A percentile compares a stretch with the other conserved stretches of the same genome.
Evolutionary conservation across 106 monocot genomes (phyloP).

Genomic region (Dendrobium chrysotoxum): DNA sequence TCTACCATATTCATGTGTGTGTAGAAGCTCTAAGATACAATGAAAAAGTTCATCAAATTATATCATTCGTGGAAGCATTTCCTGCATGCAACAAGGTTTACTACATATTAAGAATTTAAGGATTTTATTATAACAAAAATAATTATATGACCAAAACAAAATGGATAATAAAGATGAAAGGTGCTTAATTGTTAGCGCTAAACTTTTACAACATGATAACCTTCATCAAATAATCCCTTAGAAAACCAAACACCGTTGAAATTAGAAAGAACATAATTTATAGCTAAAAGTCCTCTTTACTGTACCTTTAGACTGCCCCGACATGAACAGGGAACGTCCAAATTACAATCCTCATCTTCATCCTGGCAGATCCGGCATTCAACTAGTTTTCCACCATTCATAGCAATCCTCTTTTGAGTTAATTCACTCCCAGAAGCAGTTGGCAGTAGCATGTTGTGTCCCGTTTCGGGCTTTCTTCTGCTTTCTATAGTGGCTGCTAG

Average conservation of each 20-base stretch:
- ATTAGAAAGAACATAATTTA: neutral
- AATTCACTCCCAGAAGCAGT: neutral
- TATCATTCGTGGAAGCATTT: too few species aligned
- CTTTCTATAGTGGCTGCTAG: slow-evolving; percentile 45
- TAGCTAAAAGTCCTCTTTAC: neutral
- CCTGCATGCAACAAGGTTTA: too few species aligned
- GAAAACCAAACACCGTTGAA: neutral
- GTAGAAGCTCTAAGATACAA: too few species aligned
- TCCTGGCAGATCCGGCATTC: slow-evolving; percentile 80
- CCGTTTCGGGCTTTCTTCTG: slow-evolving; percentile 12
- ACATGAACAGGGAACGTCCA: slow-evolving; percentile 72
- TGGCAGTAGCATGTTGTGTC: neutral
- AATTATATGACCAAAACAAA: too few species aligned
- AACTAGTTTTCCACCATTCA: slow-evolving; percentile 19
- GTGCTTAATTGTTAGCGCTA: too few species aligned
- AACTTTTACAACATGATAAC: too few species aligned
- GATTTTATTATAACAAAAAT: too few species aligned
- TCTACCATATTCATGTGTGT: too few species aligned
- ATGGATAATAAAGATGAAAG: too few species aligned
- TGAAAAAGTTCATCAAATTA: too few species aligned
- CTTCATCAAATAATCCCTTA: too few species aligned
- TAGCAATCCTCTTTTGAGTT: slow-evolving; percentile 8
- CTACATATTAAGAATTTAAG: too few species aligned
- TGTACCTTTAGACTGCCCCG: slow-evolving; percentile 69
- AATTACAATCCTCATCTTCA: slow-evolving; percentile 57